These are phyloP conservation scores for Amanita inopinata DNA, from an alignment of 768 basidiomycete genomes.

Conservation along the genomic window DNA sequence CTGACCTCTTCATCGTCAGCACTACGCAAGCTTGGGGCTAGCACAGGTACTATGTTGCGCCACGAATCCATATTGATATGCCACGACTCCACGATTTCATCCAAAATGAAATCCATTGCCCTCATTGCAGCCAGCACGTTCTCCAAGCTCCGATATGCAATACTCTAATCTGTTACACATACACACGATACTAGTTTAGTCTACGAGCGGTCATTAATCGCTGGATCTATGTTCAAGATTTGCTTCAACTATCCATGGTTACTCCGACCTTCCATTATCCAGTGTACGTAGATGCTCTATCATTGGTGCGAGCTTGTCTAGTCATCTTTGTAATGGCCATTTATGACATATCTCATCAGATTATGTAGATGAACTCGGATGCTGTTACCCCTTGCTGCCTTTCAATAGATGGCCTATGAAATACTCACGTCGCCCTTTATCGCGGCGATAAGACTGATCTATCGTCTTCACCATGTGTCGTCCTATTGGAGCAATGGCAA, in stretches of 20 bases:
- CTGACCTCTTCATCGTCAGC: slow-evolving; percentile 14
- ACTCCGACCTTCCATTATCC: neutral
- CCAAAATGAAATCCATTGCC: neutral
- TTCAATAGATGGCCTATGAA: too few relatives aligned
- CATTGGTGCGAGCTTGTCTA: slow-evolving; percentile 1
- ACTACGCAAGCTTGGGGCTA: slow-evolving; percentile 38
- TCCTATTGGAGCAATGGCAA: too few relatives aligned
- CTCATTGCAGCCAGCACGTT: neutral
- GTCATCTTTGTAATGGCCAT: neutral
- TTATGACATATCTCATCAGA: neutral
- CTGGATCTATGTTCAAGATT: neutral
- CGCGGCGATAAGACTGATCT: slow-evolving; percentile 4
- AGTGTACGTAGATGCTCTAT: neutral
- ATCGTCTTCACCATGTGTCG: too few relatives aligned
- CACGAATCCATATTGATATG: slow-evolving; percentile 1
- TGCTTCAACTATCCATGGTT: slow-evolving; percentile 2
- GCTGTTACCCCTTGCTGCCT: neutral
- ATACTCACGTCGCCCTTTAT: neutral
- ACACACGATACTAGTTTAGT: neutral
- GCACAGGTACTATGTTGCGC: neutral
- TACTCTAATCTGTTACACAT: neutral
- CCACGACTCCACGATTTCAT: neutral
- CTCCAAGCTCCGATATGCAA: neutral
- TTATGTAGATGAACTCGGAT: neutral
- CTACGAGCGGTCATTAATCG: slow-evolving; percentile 5